A percentile compares a stretch with the other conserved stretches of the same genome.
phyloP scores from a whole-genome alignment of 371 early-diverging fungal species.

The Funneliformis caledonium region DNA sequence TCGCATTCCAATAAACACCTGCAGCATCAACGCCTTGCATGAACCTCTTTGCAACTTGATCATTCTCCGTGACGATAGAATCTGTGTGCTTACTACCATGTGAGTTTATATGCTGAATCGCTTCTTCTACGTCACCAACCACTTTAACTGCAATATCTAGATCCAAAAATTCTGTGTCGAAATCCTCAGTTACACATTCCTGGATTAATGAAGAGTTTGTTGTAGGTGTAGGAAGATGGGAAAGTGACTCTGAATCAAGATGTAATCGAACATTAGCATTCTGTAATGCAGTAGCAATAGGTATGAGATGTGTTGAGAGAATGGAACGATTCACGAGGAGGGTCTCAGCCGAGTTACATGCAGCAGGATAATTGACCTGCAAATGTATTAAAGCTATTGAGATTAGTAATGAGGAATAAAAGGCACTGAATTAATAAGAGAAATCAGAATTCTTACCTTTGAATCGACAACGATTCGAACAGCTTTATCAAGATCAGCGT shows the following conservation, averaged over 20 bases:
- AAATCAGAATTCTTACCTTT: conserved; percentile 60
- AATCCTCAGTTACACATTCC: conserved; percentile 60
- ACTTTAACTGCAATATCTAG: conserved; percentile 82
- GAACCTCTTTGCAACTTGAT: conserved; percentile 75
- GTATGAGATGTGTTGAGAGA: conserved; percentile 55
- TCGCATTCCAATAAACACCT: conserved; percentile 96
- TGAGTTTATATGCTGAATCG: conserved; percentile 89
- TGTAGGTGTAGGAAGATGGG: conserved; percentile 45
- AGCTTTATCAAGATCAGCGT: conserved; percentile 78
- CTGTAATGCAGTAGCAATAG: conserved; percentile 61
- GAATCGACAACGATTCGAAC: conserved; percentile 83
- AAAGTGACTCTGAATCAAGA: conserved; percentile 54
- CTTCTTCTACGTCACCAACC: conserved; percentile 76
- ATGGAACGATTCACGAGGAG: conserved; percentile 78
- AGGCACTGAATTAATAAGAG: neutral
- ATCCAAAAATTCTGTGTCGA: conserved; percentile 90
- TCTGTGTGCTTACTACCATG: conserved; percentile 97
- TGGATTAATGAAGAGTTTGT: conserved; percentile 34
- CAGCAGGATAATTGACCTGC: conserved; percentile 91
- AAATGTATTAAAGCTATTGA: conserved; percentile 12
- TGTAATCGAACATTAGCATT: conserved; percentile 66
- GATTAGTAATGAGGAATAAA: conserved; percentile 30
- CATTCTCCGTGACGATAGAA: conserved; percentile 84
- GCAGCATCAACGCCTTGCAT: conserved; percentile 95
- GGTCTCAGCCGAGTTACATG: conserved; percentile 94